A percentile compares a stretch with the other conserved stretches of the same genome.
Conservation (phyloP, 2,329 filamentous ascomycete genomes). For the Fusarium falciforme region DNA sequence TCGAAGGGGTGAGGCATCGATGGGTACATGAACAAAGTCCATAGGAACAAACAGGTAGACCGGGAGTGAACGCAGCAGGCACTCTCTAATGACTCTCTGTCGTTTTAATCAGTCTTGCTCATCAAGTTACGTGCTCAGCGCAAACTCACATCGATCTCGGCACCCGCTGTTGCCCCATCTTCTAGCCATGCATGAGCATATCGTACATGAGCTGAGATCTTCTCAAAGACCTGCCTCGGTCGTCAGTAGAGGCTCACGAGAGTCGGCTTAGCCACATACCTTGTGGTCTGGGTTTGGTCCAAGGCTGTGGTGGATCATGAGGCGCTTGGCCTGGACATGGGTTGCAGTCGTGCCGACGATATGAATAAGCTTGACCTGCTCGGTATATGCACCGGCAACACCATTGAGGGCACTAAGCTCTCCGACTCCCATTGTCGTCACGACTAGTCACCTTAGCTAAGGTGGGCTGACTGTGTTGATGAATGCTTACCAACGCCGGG, state of each 20-base stretch:
- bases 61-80: conserved; percentile 5
- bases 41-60: conserved; percentile 23
- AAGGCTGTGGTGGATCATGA: conserved; percentile 20
- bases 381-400: conserved; percentile 16
- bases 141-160: conserved; percentile 15
- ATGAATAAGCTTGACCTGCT: conserved; percentile 23
- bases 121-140: neutral
- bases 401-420: conserved; percentile 20
- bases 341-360: conserved; percentile 19
- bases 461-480: accelerated
- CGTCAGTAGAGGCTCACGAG: neutral
- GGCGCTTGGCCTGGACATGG: conserved; percentile 7
- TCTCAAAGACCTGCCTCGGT: conserved; percentile 5
- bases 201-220: conserved; percentile 9
- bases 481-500: conserved; percentile 10
- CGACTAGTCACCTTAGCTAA: neutral
- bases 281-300: conserved; percentile 17
- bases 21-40: conserved; percentile 15
- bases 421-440: conserved; percentile 22
- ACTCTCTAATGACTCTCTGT: conserved; percentile 11
- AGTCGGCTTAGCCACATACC: neutral
- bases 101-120: neutral
- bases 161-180: neutral
- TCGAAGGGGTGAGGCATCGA: neutral
- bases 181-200: conserved; percentile 21